Base-by-base conservation (phyloP, 2,329 filamentous ascomycete genomes). In the Xylaria sp. region DNA sequence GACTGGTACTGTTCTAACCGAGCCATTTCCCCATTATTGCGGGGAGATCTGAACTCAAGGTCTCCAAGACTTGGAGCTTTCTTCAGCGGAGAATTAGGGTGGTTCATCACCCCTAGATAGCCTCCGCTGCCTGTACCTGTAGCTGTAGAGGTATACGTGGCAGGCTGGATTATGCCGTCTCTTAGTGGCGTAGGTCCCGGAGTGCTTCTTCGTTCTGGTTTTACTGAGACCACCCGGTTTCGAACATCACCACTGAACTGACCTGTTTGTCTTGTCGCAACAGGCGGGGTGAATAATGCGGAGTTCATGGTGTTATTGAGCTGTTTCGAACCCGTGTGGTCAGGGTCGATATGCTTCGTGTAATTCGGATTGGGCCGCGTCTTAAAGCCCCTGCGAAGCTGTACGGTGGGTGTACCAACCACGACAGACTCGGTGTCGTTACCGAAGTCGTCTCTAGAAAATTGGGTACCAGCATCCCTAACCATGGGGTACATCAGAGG, bases 341-440 rank as follows among this genome's bases (percentile, higher is more conserved):
- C 90, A 0, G 92, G 90, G 74, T 94, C 90, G 71, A 94, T 86
- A 73, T 94, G 89, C 68, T 87, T 88, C 39, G 88, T 81, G 77
- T 96, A 96, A 78, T 92, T 93, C 0, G 92, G 90, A 78, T 98
- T 98, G 4, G 93, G 91, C 67, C 94, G 92, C 1, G 92, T 92
- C 71, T 89, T 87, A 80, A 97, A 98, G 1, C 89, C 89, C 55
- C 92, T 90, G 68, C 91, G 91, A 73, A 97, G 84, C 57, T 89
- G 80, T 0, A 88, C 88, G 1, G 84, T 86, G 0, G 89, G 88
- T 1, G 86, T 88, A 28, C 87, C 86, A 15, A 80, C 64, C 64
- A 81, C 79, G 23, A 89, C 83, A 64, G 82, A 80, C 48, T 85
- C 85, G 46, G 81, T 77, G 8, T 79, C 77, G 41, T 83, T 80